These are phyloP conservation scores for Penicillium nucicola DNA, from an alignment of 495 filamentous ascomycete genomes.

Conservation along the genomic window DNA sequence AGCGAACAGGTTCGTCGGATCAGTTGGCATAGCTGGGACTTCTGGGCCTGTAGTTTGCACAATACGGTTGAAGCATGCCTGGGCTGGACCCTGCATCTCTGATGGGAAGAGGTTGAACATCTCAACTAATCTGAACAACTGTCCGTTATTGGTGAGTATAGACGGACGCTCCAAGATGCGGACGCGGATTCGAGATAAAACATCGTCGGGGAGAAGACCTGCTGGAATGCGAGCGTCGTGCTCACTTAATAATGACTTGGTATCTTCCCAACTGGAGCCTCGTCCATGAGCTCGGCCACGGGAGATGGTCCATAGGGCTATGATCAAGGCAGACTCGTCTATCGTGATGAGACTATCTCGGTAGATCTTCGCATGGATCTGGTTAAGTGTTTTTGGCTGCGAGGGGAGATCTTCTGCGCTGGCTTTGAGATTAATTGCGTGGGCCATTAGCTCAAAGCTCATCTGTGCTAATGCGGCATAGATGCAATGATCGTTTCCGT, in stretches of 20 bases:
- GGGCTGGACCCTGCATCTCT: constrained; percentile 25
- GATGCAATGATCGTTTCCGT: constrained; percentile 35
- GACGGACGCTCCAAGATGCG: constrained; percentile 38
- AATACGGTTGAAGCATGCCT: constrained; percentile 25
- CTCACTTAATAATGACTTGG: constrained; percentile 27
- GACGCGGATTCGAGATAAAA: constrained; percentile 28
- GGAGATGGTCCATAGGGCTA: constrained; percentile 38
- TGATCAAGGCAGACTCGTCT: constrained; percentile 39
- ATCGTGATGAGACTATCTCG: constrained; percentile 40
- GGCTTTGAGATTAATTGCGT: constrained; percentile 31
- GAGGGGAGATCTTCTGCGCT: constrained; percentile 20
- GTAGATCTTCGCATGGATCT: constrained; percentile 41
- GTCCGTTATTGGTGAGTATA: constrained; percentile 33
- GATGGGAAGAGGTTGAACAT: constrained; percentile 30
- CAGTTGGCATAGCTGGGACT: constrained; percentile 18
- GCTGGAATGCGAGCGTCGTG: constrained; percentile 32
- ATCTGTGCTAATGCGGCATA: constrained; percentile 41
- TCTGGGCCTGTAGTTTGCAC: constrained; percentile 9
- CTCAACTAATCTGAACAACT: constrained; percentile 35
- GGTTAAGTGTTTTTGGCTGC: constrained; percentile 36
- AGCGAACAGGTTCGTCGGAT: constrained; percentile 21
- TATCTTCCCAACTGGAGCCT: constrained; percentile 30
- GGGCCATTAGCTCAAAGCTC: constrained; percentile 42
- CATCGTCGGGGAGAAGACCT: constrained; percentile 29
- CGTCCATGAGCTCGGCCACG: constrained; percentile 31